Evolutionary conservation across 345 rosid species (phyloP), one percentile per base, ranked within the genome.

Genomic region (Capsella bursapastoris): DNA sequence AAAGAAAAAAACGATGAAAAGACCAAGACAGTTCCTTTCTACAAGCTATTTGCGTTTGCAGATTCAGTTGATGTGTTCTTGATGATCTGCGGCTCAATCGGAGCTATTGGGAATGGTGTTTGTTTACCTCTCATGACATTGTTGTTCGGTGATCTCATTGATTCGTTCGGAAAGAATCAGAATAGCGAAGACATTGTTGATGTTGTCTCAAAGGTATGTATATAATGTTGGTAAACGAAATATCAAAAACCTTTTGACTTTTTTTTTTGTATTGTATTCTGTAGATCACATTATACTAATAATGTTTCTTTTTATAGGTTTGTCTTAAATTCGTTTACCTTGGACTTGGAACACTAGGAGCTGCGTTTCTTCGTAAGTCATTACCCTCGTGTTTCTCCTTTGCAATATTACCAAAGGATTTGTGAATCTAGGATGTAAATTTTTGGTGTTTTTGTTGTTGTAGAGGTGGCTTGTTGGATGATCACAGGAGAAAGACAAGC

Each of bases 401-500:
- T 51, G 52, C 5, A 27, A 5, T 3, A 31, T 40, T 31, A 25
- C 48, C 13, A 1, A 31, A 31, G 37, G 65, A 68, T 40, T 12
- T 3, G 40, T 29, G 9, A 64, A 14, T 8, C n/a, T n/a, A n/a
- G n/a, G n/a, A n/a, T n/a, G n/a, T 37, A 0, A 66, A 11, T 34
- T 34, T 35, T 29, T 4, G 25, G 10, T 16, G 25, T 7, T 56
- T 35, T 53, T 29, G 3, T 73, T 82, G 59, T 27, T 53, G 37
- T 86, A 90, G 97, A 88, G 90, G 94, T 90, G 69, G 72, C 87
- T 40, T 86, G 86, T 66, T 90, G 97, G 97, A 90, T 90, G 89
- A 84, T 89, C 6, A 86, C 97, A 0, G 97, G 97, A 53, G 97
- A 90, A 67, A 82, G 92, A 69, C 97, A 90, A 70, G 88, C 97